A percentile compares a stretch with the other conserved stretches of the same genome.
Conservation (phyloP, 768 basidiomycete genomes). For the Hygrophoropsis aurantiaca region DNA sequence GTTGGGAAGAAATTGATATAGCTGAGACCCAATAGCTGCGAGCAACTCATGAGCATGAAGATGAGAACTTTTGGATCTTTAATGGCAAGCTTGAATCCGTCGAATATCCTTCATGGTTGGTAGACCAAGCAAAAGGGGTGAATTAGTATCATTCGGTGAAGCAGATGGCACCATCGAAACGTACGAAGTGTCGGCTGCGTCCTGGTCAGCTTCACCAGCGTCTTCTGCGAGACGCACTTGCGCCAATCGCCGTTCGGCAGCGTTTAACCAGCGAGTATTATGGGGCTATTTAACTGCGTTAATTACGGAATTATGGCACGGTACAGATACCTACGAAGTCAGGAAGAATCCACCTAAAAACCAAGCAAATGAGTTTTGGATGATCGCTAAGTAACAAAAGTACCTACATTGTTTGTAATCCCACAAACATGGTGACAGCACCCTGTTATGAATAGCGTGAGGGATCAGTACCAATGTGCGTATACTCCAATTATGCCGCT, state of each 20-base stretch:
- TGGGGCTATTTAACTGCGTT: slow-evolving; percentile 45
- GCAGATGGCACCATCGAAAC: too few species aligned
- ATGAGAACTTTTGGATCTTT: too few species aligned
- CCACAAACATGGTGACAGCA: slow-evolving; percentile 59
- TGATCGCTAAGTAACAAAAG: not conserved
- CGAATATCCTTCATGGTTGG: too few species aligned
- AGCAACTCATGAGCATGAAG: slow-evolving; percentile 52
- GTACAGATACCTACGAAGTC: slow-evolving; percentile 43
- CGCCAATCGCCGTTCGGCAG: slow-evolving; percentile 56
- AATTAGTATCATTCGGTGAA: too few species aligned
- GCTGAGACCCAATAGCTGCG: slow-evolving; percentile 56
- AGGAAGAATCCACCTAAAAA: too few species aligned
- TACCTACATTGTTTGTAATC: slow-evolving; percentile 49
- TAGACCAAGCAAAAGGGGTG: too few species aligned
- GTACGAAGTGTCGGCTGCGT: slow-evolving; percentile 24
- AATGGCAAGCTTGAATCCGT: too few species aligned
- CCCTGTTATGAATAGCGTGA: slow-evolving; percentile 41
- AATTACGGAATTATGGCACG: too few species aligned
- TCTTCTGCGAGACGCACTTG: slow-evolving; percentile 71
- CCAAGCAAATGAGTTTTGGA: not conserved
- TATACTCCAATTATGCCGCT: slow-evolving; percentile 66
- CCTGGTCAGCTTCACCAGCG: slow-evolving; percentile 64
- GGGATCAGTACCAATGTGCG: too few species aligned
- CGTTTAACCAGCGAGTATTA: too few species aligned
- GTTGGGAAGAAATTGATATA: slow-evolving; percentile 64